phyloP scores from a whole-genome alignment of 2,329 filamentous ascomycete species.

The Xylaria arbuscula region DNA sequence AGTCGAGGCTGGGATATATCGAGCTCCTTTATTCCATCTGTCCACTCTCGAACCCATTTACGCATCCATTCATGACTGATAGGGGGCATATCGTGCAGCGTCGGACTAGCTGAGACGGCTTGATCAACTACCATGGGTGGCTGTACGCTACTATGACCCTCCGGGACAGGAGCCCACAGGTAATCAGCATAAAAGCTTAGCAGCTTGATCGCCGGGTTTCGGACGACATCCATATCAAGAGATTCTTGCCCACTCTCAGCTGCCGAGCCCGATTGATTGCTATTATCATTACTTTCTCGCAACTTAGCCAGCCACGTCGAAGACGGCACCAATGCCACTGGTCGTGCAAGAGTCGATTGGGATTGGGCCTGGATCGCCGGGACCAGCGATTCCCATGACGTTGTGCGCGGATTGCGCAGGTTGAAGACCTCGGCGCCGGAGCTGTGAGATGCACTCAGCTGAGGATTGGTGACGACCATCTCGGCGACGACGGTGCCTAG shows the following conservation, averaged over 20 bases:
- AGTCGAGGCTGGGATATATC: too few relatives aligned
- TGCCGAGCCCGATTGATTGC: too few relatives aligned
- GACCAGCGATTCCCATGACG: slow-evolving; percentile 12
- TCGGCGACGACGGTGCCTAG: slow-evolving; percentile 24
- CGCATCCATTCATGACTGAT: neutral
- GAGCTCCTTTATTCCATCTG: neutral
- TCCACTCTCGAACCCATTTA: neutral
- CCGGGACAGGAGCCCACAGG: neutral
- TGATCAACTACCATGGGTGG: neutral
- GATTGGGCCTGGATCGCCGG: slow-evolving; percentile 11
- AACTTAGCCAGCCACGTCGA: slow-evolving; percentile 1
- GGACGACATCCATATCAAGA: neutral
- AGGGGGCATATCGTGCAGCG: neutral
- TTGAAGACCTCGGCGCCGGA: slow-evolving; percentile 28
- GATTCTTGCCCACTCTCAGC: neutral
- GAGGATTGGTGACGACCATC: neutral
- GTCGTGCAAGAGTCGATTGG: neutral
- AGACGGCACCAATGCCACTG: neutral
- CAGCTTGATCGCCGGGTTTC: neutral
- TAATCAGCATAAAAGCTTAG: neutral
- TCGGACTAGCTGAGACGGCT: neutral
- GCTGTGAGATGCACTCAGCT: neutral
- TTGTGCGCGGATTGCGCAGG: slow-evolving; percentile 26
- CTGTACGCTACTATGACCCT: neutral
- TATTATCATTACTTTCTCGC: neutral